These are phyloP conservation scores for Dendrocalamus latiflorus DNA, from an alignment of 202 grass and related monocot genomes.

Conservation along the genomic window DNA sequence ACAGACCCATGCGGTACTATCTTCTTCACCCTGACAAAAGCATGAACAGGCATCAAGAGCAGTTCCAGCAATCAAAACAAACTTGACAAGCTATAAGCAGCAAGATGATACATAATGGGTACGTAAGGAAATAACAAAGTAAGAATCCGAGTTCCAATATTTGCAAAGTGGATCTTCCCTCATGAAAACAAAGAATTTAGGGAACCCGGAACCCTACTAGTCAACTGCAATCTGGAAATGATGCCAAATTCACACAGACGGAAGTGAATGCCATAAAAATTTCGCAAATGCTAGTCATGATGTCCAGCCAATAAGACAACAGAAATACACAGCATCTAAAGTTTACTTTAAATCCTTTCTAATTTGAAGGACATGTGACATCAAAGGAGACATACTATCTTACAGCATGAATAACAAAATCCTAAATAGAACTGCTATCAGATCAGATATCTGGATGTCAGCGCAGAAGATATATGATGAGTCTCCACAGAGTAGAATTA, in stretches of 20 bases:
- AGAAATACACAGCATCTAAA: background rate
- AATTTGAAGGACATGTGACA: constrained; percentile 5
- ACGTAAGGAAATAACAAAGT: background rate
- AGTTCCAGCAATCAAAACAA: background rate
- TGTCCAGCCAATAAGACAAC: background rate
- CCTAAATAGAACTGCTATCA: too few species aligned
- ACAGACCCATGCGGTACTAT: constrained; percentile 86
- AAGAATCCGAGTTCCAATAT: constrained; percentile 6
- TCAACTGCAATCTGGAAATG: constrained; percentile 5
- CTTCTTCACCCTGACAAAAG: constrained; percentile 84
- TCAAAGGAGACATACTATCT: background rate
- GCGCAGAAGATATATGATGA: background rate
- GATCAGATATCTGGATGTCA: constrained; percentile 3
- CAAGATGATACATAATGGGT: background rate
- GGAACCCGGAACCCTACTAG: background rate
- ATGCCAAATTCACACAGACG: background rate
- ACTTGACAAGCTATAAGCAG: constrained; percentile 6
- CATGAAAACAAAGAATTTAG: background rate
- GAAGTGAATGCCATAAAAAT: background rate
- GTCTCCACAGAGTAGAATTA: constrained; percentile 3
- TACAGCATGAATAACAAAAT: constrained; percentile 18
- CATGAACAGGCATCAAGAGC: constrained; percentile 8
- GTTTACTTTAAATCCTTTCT: background rate
- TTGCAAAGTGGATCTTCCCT: background rate
- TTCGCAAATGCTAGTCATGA: background rate